phyloP scores from a whole-genome alignment of 139 green algal genomes.

The Auxenochlorella pyrenoidosa region DNA sequence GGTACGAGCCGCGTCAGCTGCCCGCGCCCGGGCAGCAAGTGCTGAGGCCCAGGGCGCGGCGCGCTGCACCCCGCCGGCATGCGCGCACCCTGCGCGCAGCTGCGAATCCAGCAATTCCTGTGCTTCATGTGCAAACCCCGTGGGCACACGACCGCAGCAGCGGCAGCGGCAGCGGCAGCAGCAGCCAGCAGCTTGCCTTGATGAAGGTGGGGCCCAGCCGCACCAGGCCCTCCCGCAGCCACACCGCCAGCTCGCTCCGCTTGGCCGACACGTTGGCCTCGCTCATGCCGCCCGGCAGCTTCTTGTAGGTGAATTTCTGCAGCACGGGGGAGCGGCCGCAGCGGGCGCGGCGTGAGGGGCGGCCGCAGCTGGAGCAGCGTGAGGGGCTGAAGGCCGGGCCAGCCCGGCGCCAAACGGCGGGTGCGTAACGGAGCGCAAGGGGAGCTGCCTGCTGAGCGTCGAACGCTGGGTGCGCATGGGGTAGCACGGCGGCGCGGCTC shows the following conservation, averaged over 20 bases:
- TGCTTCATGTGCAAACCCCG: not conserved
- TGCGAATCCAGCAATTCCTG: too few species aligned
- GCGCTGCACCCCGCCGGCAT: too few species aligned
- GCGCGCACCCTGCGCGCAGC: too few species aligned
- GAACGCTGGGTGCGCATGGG: too few species aligned
- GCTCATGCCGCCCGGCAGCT: conserved; percentile 68
- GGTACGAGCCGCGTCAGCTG: not conserved
- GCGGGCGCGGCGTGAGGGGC: too few species aligned
- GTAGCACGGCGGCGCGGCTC: not conserved
- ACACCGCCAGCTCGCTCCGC: conserved; percentile 77
- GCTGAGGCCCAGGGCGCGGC: not conserved
- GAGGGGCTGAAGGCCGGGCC: too few species aligned
- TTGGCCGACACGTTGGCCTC: conserved; percentile 55
- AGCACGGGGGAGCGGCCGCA: not conserved
- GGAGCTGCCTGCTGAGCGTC: too few species aligned
- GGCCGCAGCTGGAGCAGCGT: not conserved
- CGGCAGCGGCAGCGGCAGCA: too few species aligned
- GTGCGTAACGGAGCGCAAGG: too few species aligned
- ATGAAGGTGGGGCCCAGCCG: conserved; percentile 91
- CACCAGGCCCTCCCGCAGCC: conserved; percentile 93
- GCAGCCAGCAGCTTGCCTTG: conserved; percentile 66
- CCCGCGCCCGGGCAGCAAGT: not conserved
- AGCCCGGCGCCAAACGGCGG: too few species aligned
- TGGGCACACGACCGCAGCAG: not conserved
- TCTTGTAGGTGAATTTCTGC: conserved; percentile 50